Evolutionary conservation across 2,329 filamentous ascomycete species (phyloP), one percentile per base, ranked within the genome.

Genomic region (Ophiostoma australiae): DNA sequence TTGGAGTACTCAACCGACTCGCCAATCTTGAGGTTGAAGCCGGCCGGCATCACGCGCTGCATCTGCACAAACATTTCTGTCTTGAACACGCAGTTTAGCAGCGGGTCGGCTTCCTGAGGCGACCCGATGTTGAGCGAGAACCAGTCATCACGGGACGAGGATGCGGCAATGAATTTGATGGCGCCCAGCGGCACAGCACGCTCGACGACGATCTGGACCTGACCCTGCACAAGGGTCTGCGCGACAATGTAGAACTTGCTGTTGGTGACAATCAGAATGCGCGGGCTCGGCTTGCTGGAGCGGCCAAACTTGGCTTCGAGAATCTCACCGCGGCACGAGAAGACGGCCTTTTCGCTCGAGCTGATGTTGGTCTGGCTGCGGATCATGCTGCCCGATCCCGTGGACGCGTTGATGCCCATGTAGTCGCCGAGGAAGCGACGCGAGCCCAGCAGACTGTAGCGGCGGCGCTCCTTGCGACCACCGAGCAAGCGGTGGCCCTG

Each of bases 61-160:
- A 99, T 89, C 74, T 97, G 94, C 0, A 94, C 96, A 78, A 98
- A 97, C 80, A 99, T 90, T 78, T 99, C 95, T 0, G 95, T 99
- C 84, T 99, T 99, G 80, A 99, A 89, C 27, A 97, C 83, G 78
- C 95, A 99, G 81, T 90, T 97, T 77, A 99, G 81, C 31, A 99
- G 84, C n/a, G 95, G 93, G 79, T 99, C 95, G 0, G 95, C 86
- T 78, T 98, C 94, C 78, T 97, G 93, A 10, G 90, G 90, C 41
- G 94, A 94, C n/a, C 92, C 93, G 65, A 96, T 86, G 3, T 94
- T 92, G 48, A 99, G 84, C 1, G 94, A 93, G 80, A 99, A 97
- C 95, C 95, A 99, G 80, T 99, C 95, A 76, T 99, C 95, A 74
- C 92, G 92, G 73, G 91, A 82, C 20, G 87, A 92, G 2, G 94